Evolutionary conservation across 441 rosid genomes (phyloP), one percentile per base, ranked within the genome.

Genomic region (Kokia cookei): DNA sequence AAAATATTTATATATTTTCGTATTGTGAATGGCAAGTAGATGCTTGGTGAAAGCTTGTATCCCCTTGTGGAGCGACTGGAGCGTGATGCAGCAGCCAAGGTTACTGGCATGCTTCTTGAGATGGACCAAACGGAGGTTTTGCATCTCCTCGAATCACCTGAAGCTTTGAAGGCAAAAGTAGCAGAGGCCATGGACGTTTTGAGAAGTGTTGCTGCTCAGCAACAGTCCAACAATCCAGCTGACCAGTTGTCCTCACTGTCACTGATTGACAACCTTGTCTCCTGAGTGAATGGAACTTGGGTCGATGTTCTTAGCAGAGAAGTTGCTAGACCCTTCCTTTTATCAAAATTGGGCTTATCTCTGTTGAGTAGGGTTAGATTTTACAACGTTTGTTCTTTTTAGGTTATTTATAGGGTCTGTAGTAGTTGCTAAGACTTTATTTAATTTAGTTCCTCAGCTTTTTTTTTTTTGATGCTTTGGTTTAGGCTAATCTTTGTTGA

Each of bases 71-170:
- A 88, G 72, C 90, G 87, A 80, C 82, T 88, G 47, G 94, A 88
- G 82, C 87, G 73, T 63, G 88, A 88, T 29, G 73, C 87, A 0
- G 92, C 90, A 5, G 94, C 92, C 13, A 90, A 90, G 79, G 92
- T 90, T 29, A 90, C 94, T 1, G 94, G 94, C 19, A 90, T 88
- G 92, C 90, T 90, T 72, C 83, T 90, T 69, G 94, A 90, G 47
- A 90, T 86, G 92, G 94, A 90, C 79, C 92, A 88, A 82, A 83
- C 94, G 8, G 94, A 90, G 81, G 92, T 88, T 13, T 79, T 90
- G 79, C 94, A 90, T 79, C 83, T 89, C 79, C 81, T 89, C 2
- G 91, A 87, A 71, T 84, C 91, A 8, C 94, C 90, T 0, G 94
- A 86, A 45, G 92, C 94, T 15, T 80, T 90, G 45, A 86, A 88